Percentiles rank a stretch among this genome's conserved stretches.
Evolutionary conservation across 805 yeast genomes (phyloP).

Genomic region (Barnettozyma californica): DNA sequence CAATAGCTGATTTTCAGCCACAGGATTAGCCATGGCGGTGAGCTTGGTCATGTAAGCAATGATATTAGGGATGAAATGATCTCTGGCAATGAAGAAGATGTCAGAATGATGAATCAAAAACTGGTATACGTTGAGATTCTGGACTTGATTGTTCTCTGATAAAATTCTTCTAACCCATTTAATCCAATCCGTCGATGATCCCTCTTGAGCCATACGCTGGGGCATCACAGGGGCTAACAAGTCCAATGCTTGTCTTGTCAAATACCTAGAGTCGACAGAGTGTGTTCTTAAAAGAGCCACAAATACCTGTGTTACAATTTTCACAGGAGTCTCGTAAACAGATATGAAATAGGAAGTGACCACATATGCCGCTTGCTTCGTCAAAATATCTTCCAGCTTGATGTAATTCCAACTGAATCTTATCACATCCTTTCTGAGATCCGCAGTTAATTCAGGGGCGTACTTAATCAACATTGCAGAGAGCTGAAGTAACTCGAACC

Average conservation of each 20-base stretch:
- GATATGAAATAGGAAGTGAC: slow-evolving; percentile 82
- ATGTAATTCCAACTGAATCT: slow-evolving; percentile 93
- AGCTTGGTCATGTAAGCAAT: slow-evolving; percentile 90
- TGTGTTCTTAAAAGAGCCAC: slow-evolving; percentile 83
- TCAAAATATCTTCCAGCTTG: slow-evolving; percentile 78
- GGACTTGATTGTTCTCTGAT: slow-evolving; percentile 83
- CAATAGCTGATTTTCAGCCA: slow-evolving; percentile 72
- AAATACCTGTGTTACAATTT: slow-evolving; percentile 86
- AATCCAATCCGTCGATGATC: slow-evolving; percentile 61
- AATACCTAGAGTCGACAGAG: slow-evolving; percentile 74
- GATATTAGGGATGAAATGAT: slow-evolving; percentile 82
- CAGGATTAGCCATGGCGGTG: slow-evolving; percentile 70
- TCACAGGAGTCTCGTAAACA: slow-evolving; percentile 82
- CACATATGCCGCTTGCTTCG: slow-evolving; percentile 91
- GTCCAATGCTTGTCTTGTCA: slow-evolving; percentile 85
- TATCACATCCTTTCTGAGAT: slow-evolving; percentile 74
- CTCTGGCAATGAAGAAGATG: slow-evolving; percentile 79
- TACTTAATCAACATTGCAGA: slow-evolving; percentile 71
- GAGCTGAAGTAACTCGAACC: slow-evolving; percentile 75
- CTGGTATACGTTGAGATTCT: slow-evolving; percentile 82
- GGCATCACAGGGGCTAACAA: slow-evolving; percentile 84
- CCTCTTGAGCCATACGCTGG: slow-evolving; percentile 50
- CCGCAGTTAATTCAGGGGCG: slow-evolving; percentile 54
- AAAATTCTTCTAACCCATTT: slow-evolving; percentile 92
- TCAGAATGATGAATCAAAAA: slow-evolving; percentile 84